Evolutionary conservation across 2,329 filamentous ascomycete genomes (phyloP), one percentile per base, ranked within the genome.

Genomic region (Ophiostoma sp.): DNA sequence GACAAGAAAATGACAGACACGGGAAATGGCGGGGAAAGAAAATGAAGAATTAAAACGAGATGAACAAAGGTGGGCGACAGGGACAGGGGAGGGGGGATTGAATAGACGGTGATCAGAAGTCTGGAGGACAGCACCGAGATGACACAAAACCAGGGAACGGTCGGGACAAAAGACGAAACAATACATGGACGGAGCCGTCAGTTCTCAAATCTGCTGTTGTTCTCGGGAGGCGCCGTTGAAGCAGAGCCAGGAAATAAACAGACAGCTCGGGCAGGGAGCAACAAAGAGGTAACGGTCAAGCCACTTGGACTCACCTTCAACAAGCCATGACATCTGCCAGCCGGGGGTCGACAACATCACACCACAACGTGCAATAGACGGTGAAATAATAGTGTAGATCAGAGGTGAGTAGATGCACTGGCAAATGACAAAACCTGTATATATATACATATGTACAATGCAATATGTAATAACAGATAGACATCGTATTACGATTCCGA

Each of bases 1-100:
- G 1, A 10, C 10, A 57, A 27, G 52, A 57, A 57, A 27, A 57
- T 57, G 52, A 57, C 52, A 57, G 52, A 57, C 52, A 57, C 52
- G 52, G 52, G 52, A 57, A 57, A 57, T 57, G 52, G 52, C 52
- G 52, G 52, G 52, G 52, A 57, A 27, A 27, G 52, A 57, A 57
- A 13, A 10, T 7, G 13, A 57, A 11, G 20, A 27, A 27, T 13
- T 23, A n/a, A 57, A 57, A 57, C 23, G 52, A 57, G 52, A 57
- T 57, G 52, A 57, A 57, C 52, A 57, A 15, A 27, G n/a, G 23
- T 27, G 23, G 52, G n/a, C 23, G 8, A 57, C 52, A 57, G 52
- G 52, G 52, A 57, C 52, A 27, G 23, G 52, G 48, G 48, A 54
- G 48, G 48, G 23, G 52, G 23, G 41, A 44, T 44, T 44, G 52